Evolutionary conservation across 805 yeast species (phyloP), one percentile per base, ranked within the genome.

Genomic region (Ogataea neopini): DNA sequence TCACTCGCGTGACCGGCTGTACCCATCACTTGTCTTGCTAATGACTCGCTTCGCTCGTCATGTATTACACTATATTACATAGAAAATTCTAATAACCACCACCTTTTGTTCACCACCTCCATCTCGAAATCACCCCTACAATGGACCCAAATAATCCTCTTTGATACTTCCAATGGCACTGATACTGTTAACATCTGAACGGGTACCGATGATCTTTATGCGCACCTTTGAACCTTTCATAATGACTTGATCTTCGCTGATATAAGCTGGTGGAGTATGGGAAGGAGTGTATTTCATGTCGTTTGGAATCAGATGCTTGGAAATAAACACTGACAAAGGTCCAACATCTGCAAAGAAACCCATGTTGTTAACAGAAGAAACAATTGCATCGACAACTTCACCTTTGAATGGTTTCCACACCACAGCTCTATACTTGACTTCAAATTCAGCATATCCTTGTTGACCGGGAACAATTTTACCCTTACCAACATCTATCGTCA

Each of bases 401-500:
- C 98, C 99, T 70, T 94, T 94, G 72, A 94, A 94, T 4, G 99
- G 99, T 62, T 92, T 87, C 95, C 97, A 94, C 28, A 94, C 97
- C 44, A 94, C 91, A 0, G 99, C 99, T 58, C 96, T 76, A 67
- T 94, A 94, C 68, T 89, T 88, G 45, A 94, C 98, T 59, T 89
- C 96, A 61, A 94, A 94, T 68, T 90, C 97, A 0, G 99, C 98
- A 60, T 90, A 84, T 2, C 99, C 99, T 48, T 84, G 83, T 19
- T 91, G 84, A 14, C 68, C 69, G 2, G 98, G 96, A 37, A 94
- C 78, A 53, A 94, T 88, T 58, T 87, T 76, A 15, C 99, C 99
- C 58, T 89, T 85, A 40, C 97, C 99, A 29, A 94, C 95, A 63
- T 94, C 97, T 48, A 94, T 89, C 56, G 84, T 80, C 86, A 88